Base-by-base conservation (phyloP, 768 basidiomycete genomes). In the Tremella mesenterica region DNA sequence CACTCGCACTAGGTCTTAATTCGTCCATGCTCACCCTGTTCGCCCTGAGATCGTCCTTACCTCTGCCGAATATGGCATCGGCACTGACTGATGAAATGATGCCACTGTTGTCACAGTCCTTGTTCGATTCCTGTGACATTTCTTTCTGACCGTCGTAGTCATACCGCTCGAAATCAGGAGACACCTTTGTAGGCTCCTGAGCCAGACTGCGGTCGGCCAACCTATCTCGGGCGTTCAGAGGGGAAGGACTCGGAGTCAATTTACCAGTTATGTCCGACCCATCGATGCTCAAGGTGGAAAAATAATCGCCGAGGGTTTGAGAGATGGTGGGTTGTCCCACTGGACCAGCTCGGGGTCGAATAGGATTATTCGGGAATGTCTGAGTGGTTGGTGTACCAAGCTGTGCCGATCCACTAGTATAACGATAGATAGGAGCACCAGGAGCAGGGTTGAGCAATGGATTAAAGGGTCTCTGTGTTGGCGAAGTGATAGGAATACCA, bases 381-480 rank as follows among this genome's bases (percentile, higher is more conserved):
- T 61, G 61, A 0, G 67, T 68, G 0, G 67, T 65, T 0, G 67
- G 67, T 28, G 67, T 68, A 3, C 55, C 64, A 7, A 68, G 50
- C 7, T 49, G 53, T 10, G 67, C 67, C 14, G 61, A 63, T 6
- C 67, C 67, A 33, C 48, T 45, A 13, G 50, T 52, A 2, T 52
- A 59, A 38, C 44, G 56, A 48, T 67, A 56, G 30, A 75, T 47
- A 0, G 82, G 83, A 25, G 81, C 83, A 36, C 83, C 83, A 1
- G 81, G 80, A 9, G 81, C 77, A n/a, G 81, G 75, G 57, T 83
- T 83, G 50, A 81, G 49, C 59, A 67, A 59, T 74, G 80, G 45
- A 80, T 84, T 82, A 82, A 63, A 68, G 13, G 50, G 43, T 47
- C 63, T 67, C 38, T 48, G 44, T 12, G 48, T 55, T 20, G 68